phyloP scores from a whole-genome alignment of 306 rosid species.

The Malus sylvestris region DNA sequence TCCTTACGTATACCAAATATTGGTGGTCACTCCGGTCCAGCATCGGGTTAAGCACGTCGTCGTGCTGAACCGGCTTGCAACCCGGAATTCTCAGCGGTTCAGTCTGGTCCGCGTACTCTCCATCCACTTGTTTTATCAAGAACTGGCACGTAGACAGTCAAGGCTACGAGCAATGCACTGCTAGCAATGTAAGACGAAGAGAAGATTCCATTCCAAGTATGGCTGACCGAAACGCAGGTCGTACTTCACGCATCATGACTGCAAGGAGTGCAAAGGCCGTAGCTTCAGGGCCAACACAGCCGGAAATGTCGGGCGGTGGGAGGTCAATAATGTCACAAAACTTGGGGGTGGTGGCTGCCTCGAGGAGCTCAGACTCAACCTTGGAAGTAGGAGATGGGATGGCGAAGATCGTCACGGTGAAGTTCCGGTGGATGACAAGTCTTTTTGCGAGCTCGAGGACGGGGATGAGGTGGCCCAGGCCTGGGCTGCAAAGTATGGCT shows the following conservation, averaged over 20 bases:
- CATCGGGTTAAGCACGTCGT: constrained; percentile 33
- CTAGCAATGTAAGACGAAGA: constrained; percentile 21
- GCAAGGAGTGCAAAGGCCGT: background rate
- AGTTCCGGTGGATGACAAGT: constrained; percentile 19
- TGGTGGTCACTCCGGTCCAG: constrained; percentile 13
- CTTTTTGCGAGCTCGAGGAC: constrained; percentile 35
- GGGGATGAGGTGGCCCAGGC: constrained; percentile 54
- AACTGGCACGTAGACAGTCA: constrained; percentile 12
- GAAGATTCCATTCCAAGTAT: background rate
- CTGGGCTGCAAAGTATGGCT: constrained; percentile 44
- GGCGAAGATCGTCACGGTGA: constrained; percentile 34
- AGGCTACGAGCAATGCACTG: constrained; percentile 38
- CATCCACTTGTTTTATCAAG: constrained; percentile 21
- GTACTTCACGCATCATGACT: constrained; percentile 24
- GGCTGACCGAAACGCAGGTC: constrained; percentile 2
- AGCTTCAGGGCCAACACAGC: background rate
- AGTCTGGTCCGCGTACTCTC: constrained; percentile 26
- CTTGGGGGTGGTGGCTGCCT: constrained; percentile 1
- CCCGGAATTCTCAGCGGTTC: constrained; percentile 30
- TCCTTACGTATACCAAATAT: constrained; percentile 11
- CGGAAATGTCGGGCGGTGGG: constrained; percentile 15
- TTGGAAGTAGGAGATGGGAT: constrained; percentile 21
- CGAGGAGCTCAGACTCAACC: constrained; percentile 17
- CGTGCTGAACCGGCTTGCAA: constrained; percentile 26
- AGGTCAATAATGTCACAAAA: constrained; percentile 27